These are phyloP conservation scores for Halophytophthora batemanensis DNA, from an alignment of 352 stramenopile genomes.

Conservation along the genomic window DNA sequence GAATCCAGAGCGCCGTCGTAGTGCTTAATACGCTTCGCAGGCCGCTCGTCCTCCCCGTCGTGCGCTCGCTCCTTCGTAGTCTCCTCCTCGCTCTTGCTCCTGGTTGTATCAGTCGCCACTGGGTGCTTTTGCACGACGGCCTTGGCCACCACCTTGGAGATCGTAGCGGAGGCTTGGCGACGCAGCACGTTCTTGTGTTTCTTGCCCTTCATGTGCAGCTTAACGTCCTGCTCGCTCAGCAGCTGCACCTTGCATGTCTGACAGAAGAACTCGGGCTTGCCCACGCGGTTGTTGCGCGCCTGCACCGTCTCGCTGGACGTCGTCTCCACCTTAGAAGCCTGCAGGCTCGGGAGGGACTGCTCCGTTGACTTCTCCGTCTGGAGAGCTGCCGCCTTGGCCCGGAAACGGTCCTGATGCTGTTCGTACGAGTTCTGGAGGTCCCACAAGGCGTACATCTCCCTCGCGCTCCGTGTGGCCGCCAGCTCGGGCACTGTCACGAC, in stretches of 20 bases:
- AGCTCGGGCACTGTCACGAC: constrained; percentile 59
- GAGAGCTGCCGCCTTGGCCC: constrained; percentile 32
- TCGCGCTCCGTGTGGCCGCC: constrained; percentile 52
- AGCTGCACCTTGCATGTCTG: constrained; percentile 65
- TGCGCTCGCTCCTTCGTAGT: constrained; percentile 9
- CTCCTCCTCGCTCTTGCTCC: background rate
- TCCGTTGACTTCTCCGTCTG: constrained; percentile 13
- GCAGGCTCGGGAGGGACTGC: constrained; percentile 26
- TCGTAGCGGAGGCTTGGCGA: constrained; percentile 37
- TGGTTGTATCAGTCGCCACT: background rate
- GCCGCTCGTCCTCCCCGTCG: constrained; percentile 17
- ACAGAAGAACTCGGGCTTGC: constrained; percentile 59
- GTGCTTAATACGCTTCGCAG: constrained; percentile 29
- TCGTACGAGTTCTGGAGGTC: constrained; percentile 54
- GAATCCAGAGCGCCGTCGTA: constrained; percentile 1
- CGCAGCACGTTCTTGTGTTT: constrained; percentile 82
- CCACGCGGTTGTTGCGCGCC: constrained; percentile 19
- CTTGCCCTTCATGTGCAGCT: constrained; percentile 73
- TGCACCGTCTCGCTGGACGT: constrained; percentile 6
- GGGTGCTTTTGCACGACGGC: constrained; percentile 14
- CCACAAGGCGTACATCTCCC: constrained; percentile 79
- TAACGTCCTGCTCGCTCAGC: constrained; percentile 71
- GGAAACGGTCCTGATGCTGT: constrained; percentile 52
- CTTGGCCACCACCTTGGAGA: constrained; percentile 48
- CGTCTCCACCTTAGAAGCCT: constrained; percentile 25